These are phyloP conservation scores for Colletotrichum kahawae DNA, from an alignment of 2,329 filamentous ascomycete species.

Conservation along the genomic window DNA sequence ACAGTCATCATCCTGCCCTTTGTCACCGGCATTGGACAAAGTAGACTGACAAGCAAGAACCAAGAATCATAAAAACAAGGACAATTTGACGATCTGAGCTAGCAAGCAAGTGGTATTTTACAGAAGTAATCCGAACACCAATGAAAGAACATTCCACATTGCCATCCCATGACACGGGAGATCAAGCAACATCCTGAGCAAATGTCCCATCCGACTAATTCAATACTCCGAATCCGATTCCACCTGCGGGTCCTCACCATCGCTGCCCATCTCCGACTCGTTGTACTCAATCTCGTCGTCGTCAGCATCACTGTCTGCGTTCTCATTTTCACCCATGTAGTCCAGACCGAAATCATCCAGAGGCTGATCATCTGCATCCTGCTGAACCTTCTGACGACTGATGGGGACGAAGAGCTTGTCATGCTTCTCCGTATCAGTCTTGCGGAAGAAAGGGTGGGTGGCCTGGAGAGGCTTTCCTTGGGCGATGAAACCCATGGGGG, in stretches of 20 bases:
- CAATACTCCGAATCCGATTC: not conserved
- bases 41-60: not conserved
- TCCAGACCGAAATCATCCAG: conserved; percentile 5
- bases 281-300: conserved; percentile 20
- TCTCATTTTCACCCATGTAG: conserved; percentile 15
- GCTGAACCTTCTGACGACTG: not conserved
- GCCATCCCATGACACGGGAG: not conserved
- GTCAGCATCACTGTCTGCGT: conserved; percentile 7
- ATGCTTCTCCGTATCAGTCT: not conserved
- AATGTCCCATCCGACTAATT: not conserved
- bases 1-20: not conserved
- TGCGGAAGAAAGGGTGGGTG: conserved; percentile 58
- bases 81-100: not conserved
- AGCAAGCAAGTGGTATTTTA: not conserved
- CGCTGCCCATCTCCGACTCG: conserved; percentile 11
- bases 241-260: not conserved
- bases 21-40: not conserved
- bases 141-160: not conserved
- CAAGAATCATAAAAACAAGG: not conserved
- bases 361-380: not conserved
- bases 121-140: not conserved
- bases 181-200: not conserved
- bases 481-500: conserved; percentile 62
- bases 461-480: conserved; percentile 53
- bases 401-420: conserved; percentile 12